Evolutionary conservation across 805 yeast species (phyloP), one percentile per base, ranked within the genome.

Genomic region (Pichia gijzeniarum): DNA sequence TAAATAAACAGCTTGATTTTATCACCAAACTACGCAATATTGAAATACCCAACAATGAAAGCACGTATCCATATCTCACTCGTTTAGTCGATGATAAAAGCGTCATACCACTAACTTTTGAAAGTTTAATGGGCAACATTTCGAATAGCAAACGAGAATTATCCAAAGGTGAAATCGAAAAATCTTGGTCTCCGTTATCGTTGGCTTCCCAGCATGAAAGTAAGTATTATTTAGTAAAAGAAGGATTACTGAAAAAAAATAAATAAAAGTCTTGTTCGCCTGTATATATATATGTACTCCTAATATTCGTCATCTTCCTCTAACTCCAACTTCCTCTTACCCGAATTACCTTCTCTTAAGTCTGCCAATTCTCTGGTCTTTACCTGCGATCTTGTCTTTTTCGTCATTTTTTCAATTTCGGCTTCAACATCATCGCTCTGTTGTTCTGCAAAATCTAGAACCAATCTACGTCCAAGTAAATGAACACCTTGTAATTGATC

Each of bases 401-500:
- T 75, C 12, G 95, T 90, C 96, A 93, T 85, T 62, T 82, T 79
- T 33, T 81, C 89, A 53, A 91, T 89, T 64, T 90, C 96, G 42
- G 78, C 91, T 64, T 93, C 97, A 13, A 87, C 95, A 62, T 86
- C 79, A 35, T 72, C 82, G 28, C 90, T 77, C 43, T 83, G 95
- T 49, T 76, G 78, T 59, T 87, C 83, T 14, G 98, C 99, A 59
- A 76, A 90, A 61, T 91, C 95, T 82, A 93, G 80, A 12, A 91
- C 96, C 53, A 93, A 72, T 53, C 96, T 77, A 69, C 99, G 84
- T 30, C 99, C 99, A 42, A 93, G 74, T 68, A 93, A 82, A 74
- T 93, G 99, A 3, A 95, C 96, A 49, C 99, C 99, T 61, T 82
- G 85, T 52, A 93, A 75, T 61, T 90, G 91, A 56, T 83, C 82